These are phyloP conservation scores for Euptelea pleiosperma DNA, from an alignment of 164 flowering plant genomes.

Conservation along the genomic window DNA sequence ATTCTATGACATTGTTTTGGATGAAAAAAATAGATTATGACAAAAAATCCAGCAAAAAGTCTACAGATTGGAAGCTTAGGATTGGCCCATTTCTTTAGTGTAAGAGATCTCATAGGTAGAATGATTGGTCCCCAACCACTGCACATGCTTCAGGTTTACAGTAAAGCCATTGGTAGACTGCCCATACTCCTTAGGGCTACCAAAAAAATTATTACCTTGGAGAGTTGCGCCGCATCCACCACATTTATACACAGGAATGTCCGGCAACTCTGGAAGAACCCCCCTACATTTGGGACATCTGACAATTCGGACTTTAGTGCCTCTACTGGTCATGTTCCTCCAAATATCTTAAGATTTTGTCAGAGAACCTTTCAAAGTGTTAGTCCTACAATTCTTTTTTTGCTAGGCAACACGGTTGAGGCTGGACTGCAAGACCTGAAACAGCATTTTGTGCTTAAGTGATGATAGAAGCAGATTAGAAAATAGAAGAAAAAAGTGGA, in stretches of 20 bases:
- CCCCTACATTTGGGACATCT: constrained; percentile 64
- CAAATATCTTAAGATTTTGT: constrained; percentile 3
- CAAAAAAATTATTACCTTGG: constrained; percentile 58
- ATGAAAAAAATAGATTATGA: neutral
- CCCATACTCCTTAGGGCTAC: too few species aligned
- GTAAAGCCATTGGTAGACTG: neutral
- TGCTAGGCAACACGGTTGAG: too few species aligned
- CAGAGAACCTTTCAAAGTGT: neutral
- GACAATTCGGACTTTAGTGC: constrained; percentile 49
- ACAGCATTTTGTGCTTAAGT: too few species aligned
- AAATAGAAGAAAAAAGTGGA: too few species aligned
- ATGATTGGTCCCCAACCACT: too few species aligned
- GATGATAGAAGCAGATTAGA: too few species aligned
- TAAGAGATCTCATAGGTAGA: neutral
- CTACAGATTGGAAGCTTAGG: neutral
- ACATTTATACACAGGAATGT: constrained; percentile 59
- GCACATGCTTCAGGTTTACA: neutral
- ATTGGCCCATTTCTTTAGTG: neutral
- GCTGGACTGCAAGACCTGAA: too few species aligned
- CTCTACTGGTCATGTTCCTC: constrained; percentile 31
- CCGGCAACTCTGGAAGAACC: constrained; percentile 53
- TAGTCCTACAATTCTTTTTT: neutral
- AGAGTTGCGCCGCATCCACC: constrained; percentile 70
- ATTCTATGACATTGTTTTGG: neutral
- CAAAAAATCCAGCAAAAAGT: too few species aligned